Evolutionary conservation across 169 alveolate genomes (phyloP).

Genomic region (Plasmodium inui): DNA sequence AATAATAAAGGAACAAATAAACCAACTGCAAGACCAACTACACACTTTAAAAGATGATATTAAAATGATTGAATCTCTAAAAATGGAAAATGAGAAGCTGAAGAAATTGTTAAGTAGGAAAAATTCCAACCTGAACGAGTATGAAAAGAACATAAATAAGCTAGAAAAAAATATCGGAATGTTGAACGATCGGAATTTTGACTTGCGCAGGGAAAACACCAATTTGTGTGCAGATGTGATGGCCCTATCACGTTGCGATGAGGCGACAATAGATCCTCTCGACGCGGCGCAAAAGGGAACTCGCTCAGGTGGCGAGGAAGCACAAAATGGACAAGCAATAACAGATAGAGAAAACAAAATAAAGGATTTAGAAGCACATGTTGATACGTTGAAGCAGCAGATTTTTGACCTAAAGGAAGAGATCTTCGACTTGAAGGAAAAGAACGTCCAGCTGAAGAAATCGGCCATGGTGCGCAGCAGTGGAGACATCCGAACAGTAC

Average conservation of each 20-base stretch:
- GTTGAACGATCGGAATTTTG: conserved; percentile 22
- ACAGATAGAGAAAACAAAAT: not conserved
- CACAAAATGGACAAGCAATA: not conserved
- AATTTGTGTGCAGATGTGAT: conserved; percentile 5
- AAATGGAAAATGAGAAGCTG: conserved; percentile 41
- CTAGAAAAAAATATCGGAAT: conserved; percentile 24
- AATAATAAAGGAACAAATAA: conserved; percentile 27
- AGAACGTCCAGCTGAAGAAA: conserved; percentile 23
- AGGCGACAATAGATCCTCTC: not conserved
- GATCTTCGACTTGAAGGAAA: conserved; percentile 35
- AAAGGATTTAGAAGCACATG: not conserved
- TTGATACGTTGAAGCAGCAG: conserved; percentile 1
- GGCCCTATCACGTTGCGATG: conserved; percentile 5
- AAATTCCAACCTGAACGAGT: not conserved
- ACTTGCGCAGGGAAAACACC: conserved; percentile 10
- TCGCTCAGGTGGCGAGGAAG: not conserved
- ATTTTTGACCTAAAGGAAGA: conserved; percentile 39
- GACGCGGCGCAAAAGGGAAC: not conserved
- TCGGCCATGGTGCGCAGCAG: not conserved
- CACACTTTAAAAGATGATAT: conserved; percentile 40
- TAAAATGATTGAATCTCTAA: conserved; percentile 30
- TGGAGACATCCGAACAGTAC: conserved; percentile 17
- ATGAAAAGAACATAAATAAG: conserved; percentile 25
- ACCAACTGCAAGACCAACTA: conserved; percentile 31
- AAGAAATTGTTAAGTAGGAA: conserved; percentile 35